These are phyloP conservation scores for Xylaria sp. DNA, from an alignment of 2,329 filamentous ascomycete genomes.

Conservation along the genomic window DNA sequence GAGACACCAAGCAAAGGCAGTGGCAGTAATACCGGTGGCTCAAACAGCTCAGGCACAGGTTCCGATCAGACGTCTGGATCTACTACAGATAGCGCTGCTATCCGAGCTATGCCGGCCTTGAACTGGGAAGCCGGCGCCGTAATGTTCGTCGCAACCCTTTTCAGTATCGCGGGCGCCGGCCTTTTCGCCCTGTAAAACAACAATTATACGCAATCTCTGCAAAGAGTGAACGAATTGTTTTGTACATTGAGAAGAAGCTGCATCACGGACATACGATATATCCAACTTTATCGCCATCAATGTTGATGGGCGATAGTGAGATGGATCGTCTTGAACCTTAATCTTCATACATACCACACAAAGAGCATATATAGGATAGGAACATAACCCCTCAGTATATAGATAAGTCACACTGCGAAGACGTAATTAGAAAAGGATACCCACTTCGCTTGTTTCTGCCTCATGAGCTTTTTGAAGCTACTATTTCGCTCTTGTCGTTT, in stretches of 20 bases:
- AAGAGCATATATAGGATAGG: constrained; percentile 1
- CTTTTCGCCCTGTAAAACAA: constrained; percentile 41
- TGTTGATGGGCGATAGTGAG: not conserved
- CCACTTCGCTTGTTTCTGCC: not conserved
- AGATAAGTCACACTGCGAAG: not conserved
- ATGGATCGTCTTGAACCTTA: not conserved
- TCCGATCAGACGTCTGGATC: constrained; percentile 28
- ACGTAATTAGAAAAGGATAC: constrained; percentile 11
- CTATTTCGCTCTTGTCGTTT: not conserved
- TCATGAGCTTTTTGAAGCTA: not conserved
- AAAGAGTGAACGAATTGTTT: not conserved
- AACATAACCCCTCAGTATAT: constrained; percentile 6
- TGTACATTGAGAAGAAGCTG: not conserved
- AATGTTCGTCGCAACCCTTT: constrained; percentile 40
- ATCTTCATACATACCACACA: not conserved
- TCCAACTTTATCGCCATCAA: not conserved
- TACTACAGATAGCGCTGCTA: constrained; percentile 37
- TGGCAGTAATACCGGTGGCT: constrained; percentile 2
- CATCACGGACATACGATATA: not conserved
- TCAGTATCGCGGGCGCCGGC: constrained; percentile 44
- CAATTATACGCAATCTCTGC: not conserved
- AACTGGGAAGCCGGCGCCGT: constrained; percentile 42
- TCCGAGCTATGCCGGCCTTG: constrained; percentile 36
- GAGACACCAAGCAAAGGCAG: constrained; percentile 33
- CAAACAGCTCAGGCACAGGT: not conserved